Percentiles rank a stretch among this genome's conserved stretches.
These are phyloP conservation scores for Xylariaceae sp. DNA, from an alignment of 2,329 filamentous ascomycete genomes.

Conservation along the genomic window DNA sequence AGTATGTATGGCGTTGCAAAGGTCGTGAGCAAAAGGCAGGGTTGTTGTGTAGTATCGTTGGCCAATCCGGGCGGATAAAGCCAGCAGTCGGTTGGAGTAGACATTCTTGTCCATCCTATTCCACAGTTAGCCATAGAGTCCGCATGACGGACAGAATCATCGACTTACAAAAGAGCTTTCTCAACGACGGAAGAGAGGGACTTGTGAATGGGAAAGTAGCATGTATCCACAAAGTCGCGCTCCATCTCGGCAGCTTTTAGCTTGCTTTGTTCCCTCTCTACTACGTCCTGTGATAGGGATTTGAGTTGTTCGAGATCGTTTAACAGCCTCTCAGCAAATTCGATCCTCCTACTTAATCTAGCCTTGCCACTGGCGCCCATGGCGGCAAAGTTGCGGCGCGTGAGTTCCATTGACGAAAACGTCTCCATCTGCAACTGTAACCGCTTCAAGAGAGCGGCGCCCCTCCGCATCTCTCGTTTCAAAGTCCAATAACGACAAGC, in stretches of 20 bases:
- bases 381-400: conserved; percentile 86
- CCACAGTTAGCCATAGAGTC: conserved; percentile 30
- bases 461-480: conserved; percentile 86
- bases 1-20: conserved; percentile 48
- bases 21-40: conserved; percentile 50
- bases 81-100: conserved; percentile 48
- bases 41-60: conserved; percentile 53
- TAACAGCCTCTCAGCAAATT: conserved; percentile 74
- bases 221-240: conserved; percentile 72
- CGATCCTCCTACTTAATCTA: conserved; percentile 73
- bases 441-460: conserved; percentile 85
- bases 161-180: conserved; percentile 71
- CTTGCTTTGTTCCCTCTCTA: conserved; percentile 71
- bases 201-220: conserved; percentile 84
- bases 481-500: conserved; percentile 97
- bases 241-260: conserved; percentile 71
- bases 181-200: conserved; percentile 73
- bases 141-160: conserved; percentile 16
- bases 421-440: conserved; percentile 92
- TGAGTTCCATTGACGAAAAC: conserved; percentile 96
- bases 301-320: conserved; percentile 73
- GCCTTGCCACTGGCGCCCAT: conserved; percentile 83
- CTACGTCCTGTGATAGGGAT: conserved; percentile 62
- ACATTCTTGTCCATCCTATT: conserved; percentile 61
- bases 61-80: conserved; percentile 48